Conservation (phyloP, 148 eudicot genomes). For the Fagopyrum homotropicum region DNA sequence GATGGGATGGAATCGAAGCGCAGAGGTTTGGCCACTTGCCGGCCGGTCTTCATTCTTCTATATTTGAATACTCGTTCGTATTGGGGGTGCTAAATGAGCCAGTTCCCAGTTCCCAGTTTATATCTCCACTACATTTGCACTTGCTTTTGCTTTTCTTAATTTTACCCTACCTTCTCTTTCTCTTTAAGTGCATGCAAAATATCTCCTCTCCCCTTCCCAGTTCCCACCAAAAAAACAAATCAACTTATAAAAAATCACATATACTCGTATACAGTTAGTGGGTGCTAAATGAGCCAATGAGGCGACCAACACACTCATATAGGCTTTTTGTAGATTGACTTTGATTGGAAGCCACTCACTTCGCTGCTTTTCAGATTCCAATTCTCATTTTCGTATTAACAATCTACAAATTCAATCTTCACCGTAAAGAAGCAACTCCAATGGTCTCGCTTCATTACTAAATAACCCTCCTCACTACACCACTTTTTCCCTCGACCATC, state of each 20-base stretch:
- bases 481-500: not conserved
- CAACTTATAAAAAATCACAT: not conserved
- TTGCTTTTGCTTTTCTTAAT: no score
- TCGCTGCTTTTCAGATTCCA: slow-evolving; percentile 2
- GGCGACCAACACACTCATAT: not conserved
- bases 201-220: no score
- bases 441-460: not conserved
- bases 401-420: not conserved
- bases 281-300: not conserved
- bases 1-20: no score
- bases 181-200: no score
- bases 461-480: not conserved
- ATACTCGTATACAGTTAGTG: not conserved
- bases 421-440: not conserved
- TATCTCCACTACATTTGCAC: no score
- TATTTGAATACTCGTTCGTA: no score
- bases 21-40: no score
- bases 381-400: not conserved
- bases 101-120: no score
- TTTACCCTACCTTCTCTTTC: no score
- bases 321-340: not conserved
- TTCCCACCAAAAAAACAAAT: no score
- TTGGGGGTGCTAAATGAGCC: no score
- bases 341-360: slow-evolving; percentile 7
- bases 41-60: no score